Evolutionary conservation across 345 rosid genomes (phyloP).

Genomic region (Capsella bursapastoris): DNA sequence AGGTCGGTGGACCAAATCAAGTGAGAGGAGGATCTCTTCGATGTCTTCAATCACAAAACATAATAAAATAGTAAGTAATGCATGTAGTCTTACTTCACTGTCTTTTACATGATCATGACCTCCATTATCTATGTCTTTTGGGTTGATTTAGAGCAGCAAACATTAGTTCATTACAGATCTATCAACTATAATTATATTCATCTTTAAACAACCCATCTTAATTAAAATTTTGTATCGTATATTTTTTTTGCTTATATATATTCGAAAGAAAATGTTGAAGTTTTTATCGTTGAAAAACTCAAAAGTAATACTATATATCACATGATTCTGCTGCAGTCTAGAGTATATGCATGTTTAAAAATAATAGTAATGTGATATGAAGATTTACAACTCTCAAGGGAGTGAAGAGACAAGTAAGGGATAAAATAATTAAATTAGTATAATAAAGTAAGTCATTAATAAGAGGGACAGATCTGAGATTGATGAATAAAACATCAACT

Average conservation of each 20-base stretch:
- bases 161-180: no score
- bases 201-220: not conserved
- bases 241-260: no score
- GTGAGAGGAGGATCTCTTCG: conserved; percentile 1
- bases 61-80: not conserved
- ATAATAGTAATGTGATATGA: not conserved
- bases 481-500: not conserved
- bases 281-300: no score
- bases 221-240: no score
- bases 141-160: no score
- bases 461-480: conserved; percentile 35
- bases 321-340: no score
- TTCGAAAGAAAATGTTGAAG: not conserved
- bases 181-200: no score
- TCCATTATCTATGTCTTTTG: no score
- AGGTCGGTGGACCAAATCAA: conserved; percentile 38
- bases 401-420: conserved; percentile 27
- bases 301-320: no score
- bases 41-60: not conserved
- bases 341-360: not conserved
- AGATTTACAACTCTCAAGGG: not conserved
- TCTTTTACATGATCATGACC: no score
- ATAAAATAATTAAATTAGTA: not conserved
- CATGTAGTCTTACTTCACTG: no score
- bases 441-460: conserved; percentile 1